phyloP scores from a whole-genome alignment of 192 early-diverging fungal species.

The Gryganskiella cystojenkinii region DNA sequence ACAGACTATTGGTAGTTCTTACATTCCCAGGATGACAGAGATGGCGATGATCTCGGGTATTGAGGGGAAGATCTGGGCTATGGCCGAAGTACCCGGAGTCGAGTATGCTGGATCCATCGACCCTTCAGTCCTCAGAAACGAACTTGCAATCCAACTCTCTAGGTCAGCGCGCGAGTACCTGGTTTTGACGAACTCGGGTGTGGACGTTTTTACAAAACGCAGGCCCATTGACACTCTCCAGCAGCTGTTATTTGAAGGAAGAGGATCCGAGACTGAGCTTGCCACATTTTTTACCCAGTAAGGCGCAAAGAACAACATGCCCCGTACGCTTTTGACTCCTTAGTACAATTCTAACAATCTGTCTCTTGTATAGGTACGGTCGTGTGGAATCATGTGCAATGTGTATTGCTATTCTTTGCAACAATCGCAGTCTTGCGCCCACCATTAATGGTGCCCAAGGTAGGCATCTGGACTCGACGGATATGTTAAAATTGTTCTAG shows the following conservation, averaged over 20 bases:
- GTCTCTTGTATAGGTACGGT: slow-evolving; percentile 67
- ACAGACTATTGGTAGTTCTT: slow-evolving; percentile 30
- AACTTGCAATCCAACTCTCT: slow-evolving; percentile 70
- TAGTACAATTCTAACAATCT: slow-evolving; percentile 4
- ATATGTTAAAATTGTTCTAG: too few species aligned
- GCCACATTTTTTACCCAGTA: slow-evolving; percentile 53
- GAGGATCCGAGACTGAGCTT: slow-evolving; percentile 40
- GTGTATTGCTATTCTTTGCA: slow-evolving; percentile 81
- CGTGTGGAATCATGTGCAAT: slow-evolving; percentile 84
- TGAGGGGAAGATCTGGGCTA: slow-evolving; percentile 87
- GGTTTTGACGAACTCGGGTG: slow-evolving; percentile 82
- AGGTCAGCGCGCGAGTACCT: slow-evolving; percentile 71
- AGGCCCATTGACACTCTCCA: slow-evolving; percentile 82
- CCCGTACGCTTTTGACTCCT: too few species aligned
- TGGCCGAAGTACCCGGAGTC: slow-evolving; percentile 67
- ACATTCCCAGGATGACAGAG: slow-evolving; percentile 58
- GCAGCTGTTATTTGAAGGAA: slow-evolving; percentile 62
- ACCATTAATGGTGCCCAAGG: slow-evolving; percentile 28
- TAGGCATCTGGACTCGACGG: too few species aligned
- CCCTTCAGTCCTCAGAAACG: slow-evolving; percentile 61
- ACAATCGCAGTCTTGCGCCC: slow-evolving; percentile 25
- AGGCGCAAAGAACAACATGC: too few species aligned
- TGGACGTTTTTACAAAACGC: slow-evolving; percentile 74
- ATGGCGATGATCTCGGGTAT: slow-evolving; percentile 60
- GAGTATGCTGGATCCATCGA: slow-evolving; percentile 32